Conservation (phyloP, 345 rosid species). For the Eutrema japonicum region DNA sequence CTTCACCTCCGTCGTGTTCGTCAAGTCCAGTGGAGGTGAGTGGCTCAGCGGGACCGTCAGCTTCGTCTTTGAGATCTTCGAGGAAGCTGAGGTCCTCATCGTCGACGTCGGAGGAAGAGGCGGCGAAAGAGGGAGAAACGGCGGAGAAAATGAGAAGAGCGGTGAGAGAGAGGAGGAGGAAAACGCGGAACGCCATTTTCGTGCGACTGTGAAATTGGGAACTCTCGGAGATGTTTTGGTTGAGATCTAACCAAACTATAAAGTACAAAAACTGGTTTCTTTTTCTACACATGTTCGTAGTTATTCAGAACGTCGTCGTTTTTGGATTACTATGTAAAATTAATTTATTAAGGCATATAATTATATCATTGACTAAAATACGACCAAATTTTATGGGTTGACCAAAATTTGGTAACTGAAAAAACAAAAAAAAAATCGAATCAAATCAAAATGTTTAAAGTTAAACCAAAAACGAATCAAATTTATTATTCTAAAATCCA, state of each 20-base stretch:
- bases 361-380: constrained; percentile 9
- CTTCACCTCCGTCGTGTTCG: constrained; percentile 38
- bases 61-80: constrained; percentile 49
- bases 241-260: constrained; percentile 27
- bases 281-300: neutral
- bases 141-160: constrained; percentile 58
- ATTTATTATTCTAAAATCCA: no score
- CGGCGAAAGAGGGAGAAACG: constrained; percentile 52
- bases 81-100: constrained; percentile 89
- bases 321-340: neutral
- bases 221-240: neutral
- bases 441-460: neutral
- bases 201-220: constrained; percentile 19
- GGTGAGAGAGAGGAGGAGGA: constrained; percentile 53
- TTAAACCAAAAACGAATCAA: no score
- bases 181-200: constrained; percentile 53
- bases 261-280: constrained; percentile 8
- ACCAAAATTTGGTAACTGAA: neutral
- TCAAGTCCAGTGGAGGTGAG: constrained; percentile 15
- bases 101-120: constrained; percentile 39
- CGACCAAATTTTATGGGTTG: constrained; percentile 1
- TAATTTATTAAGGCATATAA: neutral
- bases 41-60: constrained; percentile 23
- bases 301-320: constrained; percentile 18
- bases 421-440: neutral